These are phyloP conservation scores for Phytopythium montanum DNA, from an alignment of 352 stramenopile genomes.

Conservation along the genomic window DNA sequence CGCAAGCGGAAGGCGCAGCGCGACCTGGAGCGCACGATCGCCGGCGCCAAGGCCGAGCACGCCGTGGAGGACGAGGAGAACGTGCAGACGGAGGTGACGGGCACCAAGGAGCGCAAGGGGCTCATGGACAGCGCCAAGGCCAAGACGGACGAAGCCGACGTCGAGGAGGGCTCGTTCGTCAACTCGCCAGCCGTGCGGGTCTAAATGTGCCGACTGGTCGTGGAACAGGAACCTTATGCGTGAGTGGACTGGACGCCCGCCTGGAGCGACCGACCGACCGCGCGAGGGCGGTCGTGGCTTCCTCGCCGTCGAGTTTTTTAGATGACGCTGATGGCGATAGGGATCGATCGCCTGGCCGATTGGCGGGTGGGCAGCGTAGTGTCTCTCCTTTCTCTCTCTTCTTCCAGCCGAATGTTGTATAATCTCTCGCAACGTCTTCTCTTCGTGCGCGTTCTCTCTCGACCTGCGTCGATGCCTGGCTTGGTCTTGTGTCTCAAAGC, in stretches of 20 bases:
- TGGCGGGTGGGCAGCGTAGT: conserved; percentile 4
- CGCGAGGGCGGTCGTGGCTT: neutral
- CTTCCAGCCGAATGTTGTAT: conserved; percentile 8
- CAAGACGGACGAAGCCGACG: conserved; percentile 55
- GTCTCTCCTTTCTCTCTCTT: neutral
- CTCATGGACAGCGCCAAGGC: conserved; percentile 68
- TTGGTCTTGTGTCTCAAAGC: neutral
- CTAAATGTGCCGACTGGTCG: conserved; percentile 23
- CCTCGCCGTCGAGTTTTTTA: conserved; percentile 1
- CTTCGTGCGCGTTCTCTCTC: neutral
- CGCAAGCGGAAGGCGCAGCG: conserved; percentile 80
- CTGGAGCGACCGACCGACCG: too few relatives aligned
- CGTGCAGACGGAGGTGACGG: conserved; percentile 41
- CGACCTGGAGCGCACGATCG: conserved; percentile 78
- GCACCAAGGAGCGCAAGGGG: conserved; percentile 64
- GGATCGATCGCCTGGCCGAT: neutral
- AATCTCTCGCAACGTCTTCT: neutral
- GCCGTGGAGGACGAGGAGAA: conserved; percentile 65
- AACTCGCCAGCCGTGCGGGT: conserved; percentile 80
- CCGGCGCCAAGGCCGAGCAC: conserved; percentile 76
- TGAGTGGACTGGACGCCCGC: neutral
- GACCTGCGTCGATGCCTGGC: neutral
- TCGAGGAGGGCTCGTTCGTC: conserved; percentile 73
- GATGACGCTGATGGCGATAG: neutral
- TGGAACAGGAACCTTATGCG: conserved; percentile 4